Conservation (phyloP, 164 flowering plant species). For the Chimonanthus salicifolius region DNA sequence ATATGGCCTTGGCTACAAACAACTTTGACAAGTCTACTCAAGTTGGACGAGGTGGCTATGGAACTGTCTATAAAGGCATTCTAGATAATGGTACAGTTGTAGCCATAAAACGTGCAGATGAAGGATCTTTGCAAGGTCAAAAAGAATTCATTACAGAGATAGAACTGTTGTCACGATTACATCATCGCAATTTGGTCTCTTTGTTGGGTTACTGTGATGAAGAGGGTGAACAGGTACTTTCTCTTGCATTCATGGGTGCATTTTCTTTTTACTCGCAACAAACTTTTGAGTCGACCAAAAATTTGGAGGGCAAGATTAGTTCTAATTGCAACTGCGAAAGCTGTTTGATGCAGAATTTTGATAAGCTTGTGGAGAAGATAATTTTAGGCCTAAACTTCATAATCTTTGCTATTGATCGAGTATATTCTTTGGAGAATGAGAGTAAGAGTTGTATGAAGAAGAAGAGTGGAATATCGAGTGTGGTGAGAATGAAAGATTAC, state of each 20-base stretch:
- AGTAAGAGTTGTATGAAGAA: too few species aligned
- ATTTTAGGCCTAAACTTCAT: too few species aligned
- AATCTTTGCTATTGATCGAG: too few species aligned
- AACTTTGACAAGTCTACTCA: conserved; percentile 38
- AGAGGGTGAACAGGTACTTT: conserved; percentile 63
- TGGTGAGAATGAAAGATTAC: too few species aligned
- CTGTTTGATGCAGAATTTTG: too few species aligned
- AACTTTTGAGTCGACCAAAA: too few species aligned
- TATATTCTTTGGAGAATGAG: too few species aligned
- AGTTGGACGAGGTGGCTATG: conserved; percentile 85
- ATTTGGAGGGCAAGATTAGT: too few species aligned
- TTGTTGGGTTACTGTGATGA: conserved; percentile 70
- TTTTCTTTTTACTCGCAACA: too few species aligned
- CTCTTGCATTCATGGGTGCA: not conserved
- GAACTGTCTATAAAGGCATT: conserved; percentile 63
- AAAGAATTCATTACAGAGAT: conserved; percentile 76
- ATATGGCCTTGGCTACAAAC: conserved; percentile 51
- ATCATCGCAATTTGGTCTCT: conserved; percentile 73
- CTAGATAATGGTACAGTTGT: conserved; percentile 43
- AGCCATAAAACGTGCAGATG: conserved; percentile 71
- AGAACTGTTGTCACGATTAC: conserved; percentile 63
- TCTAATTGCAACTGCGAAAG: too few species aligned
- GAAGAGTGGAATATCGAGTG: too few species aligned
- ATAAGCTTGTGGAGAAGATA: too few species aligned
- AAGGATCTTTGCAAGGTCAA: conserved; percentile 68